Evolutionary conservation across 805 yeast species (phyloP), one percentile per base, ranked within the genome.

Genomic region (Ogataea zsoltii): DNA sequence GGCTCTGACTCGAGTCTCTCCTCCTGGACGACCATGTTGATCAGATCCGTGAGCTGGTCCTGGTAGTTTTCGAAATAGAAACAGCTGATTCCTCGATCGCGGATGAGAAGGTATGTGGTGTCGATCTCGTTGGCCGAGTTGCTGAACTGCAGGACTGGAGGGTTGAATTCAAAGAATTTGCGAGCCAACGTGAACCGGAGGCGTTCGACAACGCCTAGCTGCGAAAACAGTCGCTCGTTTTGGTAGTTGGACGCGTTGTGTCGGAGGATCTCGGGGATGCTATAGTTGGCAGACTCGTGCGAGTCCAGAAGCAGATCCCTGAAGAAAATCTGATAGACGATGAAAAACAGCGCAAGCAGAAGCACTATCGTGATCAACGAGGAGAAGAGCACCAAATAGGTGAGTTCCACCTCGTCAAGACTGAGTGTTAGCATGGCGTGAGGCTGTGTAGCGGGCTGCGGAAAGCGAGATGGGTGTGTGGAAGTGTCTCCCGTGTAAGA

Each of bases 31-130:
- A 51, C 38, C 14, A 45, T 37, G 19, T 53, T 55, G 17, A 58
- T 48, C 32, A 65, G 26, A 9, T 54, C 60, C 2, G 53, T 45
- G 9, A 65, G 46, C 37, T 65, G 70, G 31, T 66, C 68, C 30
- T 54, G 50, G 45, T 61, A 67, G 17, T 55, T 56, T 15, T 57
- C 61, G 40, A 68, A 67, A 37, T 60, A 59, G 46, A 65, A 68
- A 10, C 62, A 51, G 29, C 50, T 51, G 25, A 68, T 65, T 7
- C 72, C 72, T 29, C 72, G 45, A 42, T 68, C 71, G 37, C 70
- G 51, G 6, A 67, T 63, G 36, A 62, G 48, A 31, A 68, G 44
- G 38, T 54, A 56, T 4, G 61, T 56, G 12, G 66, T 55, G 43
- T 63, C 61, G 10, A 62, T 52, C 40, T 63, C 57, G 38, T 51